Conservation (phyloP, 345 rosid genomes). For the Eucalyptus tenuipes region DNA sequence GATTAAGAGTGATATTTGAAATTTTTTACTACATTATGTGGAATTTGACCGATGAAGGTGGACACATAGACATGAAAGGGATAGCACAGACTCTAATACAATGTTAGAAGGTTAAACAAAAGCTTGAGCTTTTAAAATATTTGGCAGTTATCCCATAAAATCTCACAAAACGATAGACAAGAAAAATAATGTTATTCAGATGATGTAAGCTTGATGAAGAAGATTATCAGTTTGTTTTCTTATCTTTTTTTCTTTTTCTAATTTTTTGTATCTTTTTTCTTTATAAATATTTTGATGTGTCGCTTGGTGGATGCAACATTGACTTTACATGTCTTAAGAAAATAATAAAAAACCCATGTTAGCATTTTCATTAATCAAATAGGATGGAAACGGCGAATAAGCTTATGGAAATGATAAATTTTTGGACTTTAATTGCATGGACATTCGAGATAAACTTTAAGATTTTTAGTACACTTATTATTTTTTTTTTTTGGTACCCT, state of each 20-base stretch:
- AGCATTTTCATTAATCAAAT: background rate
- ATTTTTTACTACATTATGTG: background rate
- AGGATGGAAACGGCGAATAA: too few relatives aligned
- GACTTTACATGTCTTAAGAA: background rate
- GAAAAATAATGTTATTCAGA: too few relatives aligned
- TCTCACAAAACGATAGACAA: background rate
- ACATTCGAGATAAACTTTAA: too few relatives aligned
- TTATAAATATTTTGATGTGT: background rate
- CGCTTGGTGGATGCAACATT: background rate
- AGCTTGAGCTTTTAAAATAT: background rate
- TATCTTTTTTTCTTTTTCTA: background rate
- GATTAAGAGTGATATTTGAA: too few relatives aligned
- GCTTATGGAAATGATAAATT: too few relatives aligned
- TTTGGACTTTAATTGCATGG: background rate
- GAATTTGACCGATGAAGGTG: background rate
- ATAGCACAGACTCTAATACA: background rate
- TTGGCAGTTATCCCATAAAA: background rate
- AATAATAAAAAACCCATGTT: too few relatives aligned
- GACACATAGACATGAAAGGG: fast-evolving
- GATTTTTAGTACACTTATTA: fast-evolving
- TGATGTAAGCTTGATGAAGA: background rate
- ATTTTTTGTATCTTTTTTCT: background rate
- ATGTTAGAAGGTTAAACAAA: background rate
- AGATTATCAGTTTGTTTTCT: background rate
- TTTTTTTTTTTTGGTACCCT: too few relatives aligned